Evolutionary conservation across 2,329 filamentous ascomycete species (phyloP).

Genomic region (Neonectria sp.): DNA sequence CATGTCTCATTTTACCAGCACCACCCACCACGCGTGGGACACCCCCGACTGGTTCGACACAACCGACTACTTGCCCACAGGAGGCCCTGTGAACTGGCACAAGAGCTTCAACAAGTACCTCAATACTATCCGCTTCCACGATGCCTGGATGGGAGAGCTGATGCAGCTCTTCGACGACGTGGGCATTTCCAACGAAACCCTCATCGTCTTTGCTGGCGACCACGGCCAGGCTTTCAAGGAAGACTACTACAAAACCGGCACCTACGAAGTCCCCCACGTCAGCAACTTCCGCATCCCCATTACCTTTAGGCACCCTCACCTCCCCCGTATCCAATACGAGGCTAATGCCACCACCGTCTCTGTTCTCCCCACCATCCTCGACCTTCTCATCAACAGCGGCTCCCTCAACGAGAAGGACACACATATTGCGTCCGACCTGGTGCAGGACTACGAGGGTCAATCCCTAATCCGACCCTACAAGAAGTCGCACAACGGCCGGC

Average conservation of each 20-base stretch:
- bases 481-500: conserved; percentile 44
- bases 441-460: conserved; percentile 54
- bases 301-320: conserved; percentile 51
- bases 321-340: conserved; percentile 51
- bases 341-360: conserved; percentile 52
- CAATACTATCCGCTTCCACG: conserved; percentile 52
- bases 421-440: conserved; percentile 47
- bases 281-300: conserved; percentile 53
- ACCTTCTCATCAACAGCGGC: conserved; percentile 52
- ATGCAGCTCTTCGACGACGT: conserved; percentile 52
- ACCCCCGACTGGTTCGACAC: conserved; percentile 41
- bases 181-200: conserved; percentile 53
- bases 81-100: conserved; percentile 46
- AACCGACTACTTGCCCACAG: conserved; percentile 40
- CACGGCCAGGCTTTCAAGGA: conserved; percentile 55
- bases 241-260: conserved; percentile 49
- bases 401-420: conserved; percentile 49
- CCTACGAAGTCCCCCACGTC: conserved; percentile 52
- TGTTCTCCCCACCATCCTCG: conserved; percentile 54
- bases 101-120: conserved; percentile 52
- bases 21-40: conserved; percentile 53
- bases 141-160: conserved; percentile 52
- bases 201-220: conserved; percentile 53
- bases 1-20: conserved; percentile 55
- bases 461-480: conserved; percentile 52